Conservation (phyloP, 31 red algal species). For the Asparagopsis taxiformis region DNA sequence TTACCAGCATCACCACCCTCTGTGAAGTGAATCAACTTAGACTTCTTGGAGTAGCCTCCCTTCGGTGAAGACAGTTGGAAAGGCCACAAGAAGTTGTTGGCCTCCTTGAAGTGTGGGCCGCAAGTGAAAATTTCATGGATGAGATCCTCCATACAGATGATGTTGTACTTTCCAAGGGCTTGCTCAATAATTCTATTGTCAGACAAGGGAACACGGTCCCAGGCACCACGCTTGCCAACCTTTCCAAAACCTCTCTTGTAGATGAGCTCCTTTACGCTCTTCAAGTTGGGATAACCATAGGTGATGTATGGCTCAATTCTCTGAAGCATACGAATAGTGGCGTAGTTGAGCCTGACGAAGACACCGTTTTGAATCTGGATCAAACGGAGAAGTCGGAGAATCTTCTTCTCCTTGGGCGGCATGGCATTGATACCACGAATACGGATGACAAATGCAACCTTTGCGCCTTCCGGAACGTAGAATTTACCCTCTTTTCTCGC, state of each 20-base stretch:
- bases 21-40: slow-evolving; percentile 89
- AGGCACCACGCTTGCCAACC: slow-evolving; percentile 77
- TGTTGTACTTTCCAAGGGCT: slow-evolving; percentile 85
- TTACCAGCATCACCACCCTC: slow-evolving; percentile 98
- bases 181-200: slow-evolving; percentile 91
- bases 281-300: slow-evolving; percentile 98
- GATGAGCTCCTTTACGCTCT: slow-evolving; percentile 89
- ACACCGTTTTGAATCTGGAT: slow-evolving; percentile 99
- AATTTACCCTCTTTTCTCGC: slow-evolving; percentile 90
- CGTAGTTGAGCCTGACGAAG: slow-evolving; percentile 95
- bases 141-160: slow-evolving; percentile 95
- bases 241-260: slow-evolving; percentile 97
- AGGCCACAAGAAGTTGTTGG: slow-evolving; percentile 94
- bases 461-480: slow-evolving; percentile 92
- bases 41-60: slow-evolving; percentile 89
- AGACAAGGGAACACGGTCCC: slow-evolving; percentile 82
- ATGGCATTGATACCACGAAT: slow-evolving; percentile 96
- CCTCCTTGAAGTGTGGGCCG: slow-evolving; percentile 92
- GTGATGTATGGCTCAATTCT: slow-evolving; percentile 95
- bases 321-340: slow-evolving; percentile 96
- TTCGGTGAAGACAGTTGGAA: slow-evolving; percentile 92
- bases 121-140: slow-evolving; percentile 97
- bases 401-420: slow-evolving; percentile 91
- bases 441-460: slow-evolving; percentile 95
- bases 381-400: slow-evolving; percentile 86